Evolutionary conservation across 768 basidiomycete genomes (phyloP), one percentile per base, ranked within the genome.

Genomic region (Tricholoma terreum): DNA sequence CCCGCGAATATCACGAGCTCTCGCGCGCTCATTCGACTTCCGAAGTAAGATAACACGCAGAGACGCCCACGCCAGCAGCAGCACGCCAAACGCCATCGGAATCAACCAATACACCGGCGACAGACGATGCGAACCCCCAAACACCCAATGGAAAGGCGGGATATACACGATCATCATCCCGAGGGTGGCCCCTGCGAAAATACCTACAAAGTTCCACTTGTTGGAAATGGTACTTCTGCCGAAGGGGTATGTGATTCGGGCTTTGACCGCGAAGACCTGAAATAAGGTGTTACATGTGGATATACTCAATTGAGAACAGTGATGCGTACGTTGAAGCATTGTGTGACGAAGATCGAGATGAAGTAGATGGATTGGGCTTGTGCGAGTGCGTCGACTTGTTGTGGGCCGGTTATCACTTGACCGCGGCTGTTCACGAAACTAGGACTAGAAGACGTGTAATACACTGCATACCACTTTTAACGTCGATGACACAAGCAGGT

Each of bases 141-240:
- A 88, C 11, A 87, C 86, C 61, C 84, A 81, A 60, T 84, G 85
- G 40, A 88, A 69, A 36, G 86, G 86, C 15, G 86, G 86, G 0
- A 83, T 84, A 68, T 88, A 88, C 61, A 87, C 75, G 64, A 87
- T 79, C 67, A 86, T 85, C 72, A 87, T 83, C 46, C 84, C 84
- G 12, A 88, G 73, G 52, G 78, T 79, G 12, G 83, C 85, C 12
- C 85, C 85, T 0, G 73, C 81, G 21, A 85, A 34, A 58, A 88
- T 86, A 15, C 85, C 85, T 30, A 73, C 71, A 58, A 88, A 86
- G 69, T 87, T 88, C 72, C 79, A 85, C 59, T 76, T 76, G 73
- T 88, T 88, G 46, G 77, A 74, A 50, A 87, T 67, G 38, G 79
- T 74, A 30, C 74, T 76, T 48, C 69, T 74, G 51, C 86, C 85